These are phyloP conservation scores for Pichia sp. DNA, from an alignment of 1,139 yeast genomes.

Conservation along the genomic window DNA sequence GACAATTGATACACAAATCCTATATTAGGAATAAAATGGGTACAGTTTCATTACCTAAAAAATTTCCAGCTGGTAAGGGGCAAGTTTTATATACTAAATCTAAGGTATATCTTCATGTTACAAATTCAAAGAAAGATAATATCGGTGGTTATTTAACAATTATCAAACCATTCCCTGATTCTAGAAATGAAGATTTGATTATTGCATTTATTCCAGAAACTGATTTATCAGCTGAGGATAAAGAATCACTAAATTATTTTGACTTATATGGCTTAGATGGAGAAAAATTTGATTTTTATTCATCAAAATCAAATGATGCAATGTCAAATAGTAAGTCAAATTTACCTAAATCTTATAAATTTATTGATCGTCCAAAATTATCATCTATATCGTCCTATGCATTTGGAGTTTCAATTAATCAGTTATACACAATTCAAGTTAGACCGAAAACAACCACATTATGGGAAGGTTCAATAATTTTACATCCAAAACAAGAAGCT, in stretches of 20 bases:
- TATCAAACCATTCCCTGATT: conserved; percentile 44
- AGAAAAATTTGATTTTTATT: conserved; percentile 21
- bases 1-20: background rate
- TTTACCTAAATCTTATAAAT: conserved; percentile 19
- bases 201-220: conserved; percentile 74
- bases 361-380: conserved; percentile 46
- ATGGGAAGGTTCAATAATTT: conserved; percentile 82
- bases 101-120: conserved; percentile 77
- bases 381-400: conserved; percentile 56
- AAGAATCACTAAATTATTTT: conserved; percentile 22
- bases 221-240: conserved; percentile 32
- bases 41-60: background rate
- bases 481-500: conserved; percentile 52
- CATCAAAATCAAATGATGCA: conserved; percentile 3
- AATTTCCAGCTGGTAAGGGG: conserved; percentile 28
- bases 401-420: conserved; percentile 53
- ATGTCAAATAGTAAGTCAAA: conserved; percentile 1
- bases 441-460: conserved; percentile 72
- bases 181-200: conserved; percentile 50
- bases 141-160: conserved; percentile 69
- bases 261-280: conserved; percentile 30
- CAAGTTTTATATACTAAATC: conserved; percentile 50
- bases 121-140: conserved; percentile 66
- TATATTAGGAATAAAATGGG: background rate
- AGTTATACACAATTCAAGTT: conserved; percentile 70